phyloP scores from a whole-genome alignment of 2,329 filamentous ascomycete species.

The Xylaria sp. region DNA sequence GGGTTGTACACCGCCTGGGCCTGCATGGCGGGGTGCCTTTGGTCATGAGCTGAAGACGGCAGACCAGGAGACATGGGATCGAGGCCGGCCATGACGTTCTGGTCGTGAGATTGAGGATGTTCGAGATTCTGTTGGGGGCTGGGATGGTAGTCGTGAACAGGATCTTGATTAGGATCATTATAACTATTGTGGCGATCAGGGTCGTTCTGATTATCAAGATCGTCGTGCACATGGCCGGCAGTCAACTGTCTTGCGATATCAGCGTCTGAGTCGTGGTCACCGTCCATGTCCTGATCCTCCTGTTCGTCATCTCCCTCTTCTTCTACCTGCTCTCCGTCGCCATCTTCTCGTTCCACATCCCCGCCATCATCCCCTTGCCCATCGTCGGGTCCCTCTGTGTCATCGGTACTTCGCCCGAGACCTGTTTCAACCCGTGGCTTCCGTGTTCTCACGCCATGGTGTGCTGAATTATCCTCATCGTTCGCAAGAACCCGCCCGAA shows the following conservation, averaged over 20 bases:
- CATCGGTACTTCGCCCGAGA: background rate
- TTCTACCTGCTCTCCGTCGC: slow-evolving; percentile 8
- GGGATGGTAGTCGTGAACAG: background rate
- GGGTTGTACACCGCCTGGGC: background rate
- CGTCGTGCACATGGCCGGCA: background rate
- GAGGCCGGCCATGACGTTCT: background rate
- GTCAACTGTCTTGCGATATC: slow-evolving; percentile 28
- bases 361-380: background rate
- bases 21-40: slow-evolving; percentile 1
- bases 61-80: background rate
- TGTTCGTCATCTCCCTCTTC: background rate
- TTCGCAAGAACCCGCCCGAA: slow-evolving; percentile 33
- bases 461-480: slow-evolving; percentile 5
- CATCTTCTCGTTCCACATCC: slow-evolving; percentile 4
- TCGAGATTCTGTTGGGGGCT: slow-evolving; percentile 1
- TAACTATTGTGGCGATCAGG: background rate
- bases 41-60: slow-evolving; percentile 3
- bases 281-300: slow-evolving; percentile 26
- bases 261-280: slow-evolving; percentile 25
- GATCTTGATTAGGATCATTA: background rate
- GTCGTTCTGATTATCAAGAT: background rate
- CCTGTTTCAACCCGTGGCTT: slow-evolving; percentile 16
- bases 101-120: background rate
- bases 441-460: slow-evolving; percentile 22
- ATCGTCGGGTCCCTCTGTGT: background rate